A percentile compares a stretch with the other conserved stretches of the same genome.
Evolutionary conservation across 2,329 filamentous ascomycete genomes (phyloP).

Genomic region (Parastagonospora avenae): DNA sequence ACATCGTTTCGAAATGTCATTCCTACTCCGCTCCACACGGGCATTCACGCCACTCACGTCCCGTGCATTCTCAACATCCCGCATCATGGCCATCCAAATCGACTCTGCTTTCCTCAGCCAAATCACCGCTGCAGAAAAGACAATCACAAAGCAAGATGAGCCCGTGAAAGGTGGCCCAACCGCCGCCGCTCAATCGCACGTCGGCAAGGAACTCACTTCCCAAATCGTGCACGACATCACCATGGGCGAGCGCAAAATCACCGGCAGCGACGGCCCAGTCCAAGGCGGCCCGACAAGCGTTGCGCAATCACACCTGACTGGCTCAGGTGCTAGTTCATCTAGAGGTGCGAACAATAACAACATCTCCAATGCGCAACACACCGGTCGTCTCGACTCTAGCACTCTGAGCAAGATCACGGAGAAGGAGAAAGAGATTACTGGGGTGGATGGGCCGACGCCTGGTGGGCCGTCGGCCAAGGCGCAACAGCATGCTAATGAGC

Average conservation of each 20-base stretch:
- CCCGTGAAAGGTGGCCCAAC: conserved; percentile 49
- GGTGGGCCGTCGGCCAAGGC: conserved; percentile 37
- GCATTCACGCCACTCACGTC: no score
- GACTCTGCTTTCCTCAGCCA: conserved; percentile 49
- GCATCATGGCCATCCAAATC: conserved; percentile 23
- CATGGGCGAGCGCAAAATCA: conserved; percentile 49
- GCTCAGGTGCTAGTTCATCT: background rate
- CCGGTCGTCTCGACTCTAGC: conserved; percentile 29
- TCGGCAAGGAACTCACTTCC: conserved; percentile 35
- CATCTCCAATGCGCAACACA: conserved; percentile 8
- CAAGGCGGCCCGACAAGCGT: conserved; percentile 48
- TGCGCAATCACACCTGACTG: conserved; percentile 36
- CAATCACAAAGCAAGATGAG: conserved; percentile 42
- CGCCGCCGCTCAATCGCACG: conserved; percentile 49
- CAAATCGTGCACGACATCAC: conserved; percentile 50
- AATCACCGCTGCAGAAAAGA: conserved; percentile 50
- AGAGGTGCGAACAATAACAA: conserved; percentile 1
- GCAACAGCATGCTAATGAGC: conserved; percentile 35
- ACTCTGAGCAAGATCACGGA: conserved; percentile 37
- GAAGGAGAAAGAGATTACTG: conserved; percentile 37
- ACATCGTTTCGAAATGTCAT: conserved; percentile 6
- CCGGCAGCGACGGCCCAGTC: conserved; percentile 38
- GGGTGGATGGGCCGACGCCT: conserved; percentile 19
- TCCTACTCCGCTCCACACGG: conserved; percentile 17
- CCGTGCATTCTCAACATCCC: conserved; percentile 19